Percentiles rank a stretch among this genome's conserved stretches.
Evolutionary conservation across 2,329 filamentous ascomycete species (phyloP).

Genomic region (Apiospora sp.): DNA sequence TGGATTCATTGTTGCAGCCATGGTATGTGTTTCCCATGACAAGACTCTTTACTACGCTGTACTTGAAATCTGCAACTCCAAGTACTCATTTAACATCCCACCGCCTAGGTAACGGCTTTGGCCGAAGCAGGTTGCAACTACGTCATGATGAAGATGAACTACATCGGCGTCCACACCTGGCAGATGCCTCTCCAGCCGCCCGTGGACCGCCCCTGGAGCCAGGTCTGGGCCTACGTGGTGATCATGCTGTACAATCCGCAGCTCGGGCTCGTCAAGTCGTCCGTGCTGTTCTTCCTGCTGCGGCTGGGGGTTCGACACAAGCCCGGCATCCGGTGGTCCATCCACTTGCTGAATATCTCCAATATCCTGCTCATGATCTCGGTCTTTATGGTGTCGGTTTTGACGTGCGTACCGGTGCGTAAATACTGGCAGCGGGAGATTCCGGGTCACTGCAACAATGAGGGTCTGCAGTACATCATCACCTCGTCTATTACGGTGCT

Average conservation of each 20-base stretch:
- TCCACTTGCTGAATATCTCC: constrained; percentile 38
- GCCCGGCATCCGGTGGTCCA: constrained; percentile 34
- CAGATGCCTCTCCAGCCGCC: constrained; percentile 32
- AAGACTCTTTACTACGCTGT: neutral
- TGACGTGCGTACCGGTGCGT: constrained; percentile 40
- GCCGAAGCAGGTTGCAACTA: constrained; percentile 28
- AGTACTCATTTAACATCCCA: neutral
- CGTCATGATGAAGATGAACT: constrained; percentile 31
- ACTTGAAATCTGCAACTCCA: constrained; percentile 27
- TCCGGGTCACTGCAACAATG: constrained; percentile 31
- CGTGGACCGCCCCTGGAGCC: constrained; percentile 23
- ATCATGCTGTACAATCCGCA: constrained; percentile 29
- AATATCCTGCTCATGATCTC: constrained; percentile 40
- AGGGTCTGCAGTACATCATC: constrained; percentile 30
- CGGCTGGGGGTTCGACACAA: constrained; percentile 39
- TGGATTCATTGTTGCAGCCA: neutral
- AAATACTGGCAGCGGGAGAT: constrained; percentile 38
- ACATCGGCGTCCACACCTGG: constrained; percentile 33
- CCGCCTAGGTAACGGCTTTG: constrained; percentile 16
- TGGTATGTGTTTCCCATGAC: constrained; percentile 26
- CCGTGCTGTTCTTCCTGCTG: constrained; percentile 43
- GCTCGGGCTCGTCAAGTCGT: constrained; percentile 43
- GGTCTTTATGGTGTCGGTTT: constrained; percentile 41
- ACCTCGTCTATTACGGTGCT: constrained; percentile 34
- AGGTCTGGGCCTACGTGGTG: constrained; percentile 39